phyloP scores from a whole-genome alignment of 1,284 basidiomycete genomes.

The Sporisorium sorghi region DNA sequence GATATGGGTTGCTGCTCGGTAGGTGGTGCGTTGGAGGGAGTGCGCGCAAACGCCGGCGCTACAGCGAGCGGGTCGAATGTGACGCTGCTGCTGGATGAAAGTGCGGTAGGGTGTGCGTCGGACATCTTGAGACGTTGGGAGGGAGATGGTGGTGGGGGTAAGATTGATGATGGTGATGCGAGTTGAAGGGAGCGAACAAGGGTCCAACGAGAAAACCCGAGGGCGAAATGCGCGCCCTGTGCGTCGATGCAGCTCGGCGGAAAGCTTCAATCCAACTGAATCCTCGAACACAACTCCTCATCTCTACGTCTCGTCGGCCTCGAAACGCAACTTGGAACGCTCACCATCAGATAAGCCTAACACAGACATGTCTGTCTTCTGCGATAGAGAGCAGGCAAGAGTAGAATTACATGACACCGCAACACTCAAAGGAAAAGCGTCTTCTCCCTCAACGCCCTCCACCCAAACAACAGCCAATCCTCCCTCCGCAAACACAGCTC shows the following conservation, averaged over 20 bases:
- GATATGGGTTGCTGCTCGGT: background rate
- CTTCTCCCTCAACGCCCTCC: constrained; percentile 72
- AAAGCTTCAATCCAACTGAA: background rate
- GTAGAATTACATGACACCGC: constrained; percentile 10
- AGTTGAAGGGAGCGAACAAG: background rate
- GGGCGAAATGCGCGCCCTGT: constrained; percentile 14
- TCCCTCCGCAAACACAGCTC: constrained; percentile 88
- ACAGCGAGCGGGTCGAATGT: constrained; percentile 23
- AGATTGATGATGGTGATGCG: constrained; percentile 2
- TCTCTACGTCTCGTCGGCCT: too few species aligned
- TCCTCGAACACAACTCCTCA: background rate
- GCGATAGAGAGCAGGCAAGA: too few species aligned
- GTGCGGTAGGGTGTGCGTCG: background rate
- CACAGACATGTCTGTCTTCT: too few species aligned
- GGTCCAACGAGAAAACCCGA: constrained; percentile 1
- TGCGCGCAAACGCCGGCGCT: constrained; percentile 19
- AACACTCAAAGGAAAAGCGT: constrained; percentile 41
- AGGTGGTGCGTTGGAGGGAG: background rate
- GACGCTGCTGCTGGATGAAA: background rate
- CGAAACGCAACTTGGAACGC: too few species aligned
- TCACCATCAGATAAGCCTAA: background rate
- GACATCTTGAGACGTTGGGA: constrained; percentile 1
- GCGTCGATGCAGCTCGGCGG: constrained; percentile 5
- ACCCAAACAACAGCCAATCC: constrained; percentile 80
- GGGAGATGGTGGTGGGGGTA: too few species aligned